Percentiles rank a stretch among this genome's conserved stretches.
Conservation (phyloP, 2,329 filamentous ascomycete species). For the Sporothrix variecibatus region DNA sequence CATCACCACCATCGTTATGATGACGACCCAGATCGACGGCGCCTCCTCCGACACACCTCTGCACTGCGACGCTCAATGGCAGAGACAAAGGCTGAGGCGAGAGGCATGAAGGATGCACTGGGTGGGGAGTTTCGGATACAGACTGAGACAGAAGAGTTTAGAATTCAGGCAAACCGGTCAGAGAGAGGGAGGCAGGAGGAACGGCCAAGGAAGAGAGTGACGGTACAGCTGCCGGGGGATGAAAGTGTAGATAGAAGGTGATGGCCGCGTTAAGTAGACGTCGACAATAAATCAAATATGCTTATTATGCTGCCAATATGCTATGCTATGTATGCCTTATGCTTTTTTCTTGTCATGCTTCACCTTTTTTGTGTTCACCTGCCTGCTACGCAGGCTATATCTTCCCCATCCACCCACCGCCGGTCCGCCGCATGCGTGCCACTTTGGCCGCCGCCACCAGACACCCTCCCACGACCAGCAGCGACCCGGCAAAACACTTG, state of each 20-base stretch:
- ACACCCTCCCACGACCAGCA: constrained; percentile 40
- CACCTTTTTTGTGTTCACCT: background rate
- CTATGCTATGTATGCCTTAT: background rate
- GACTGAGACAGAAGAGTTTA: background rate
- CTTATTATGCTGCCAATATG: too few relatives aligned
- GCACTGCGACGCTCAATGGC: constrained; percentile 20
- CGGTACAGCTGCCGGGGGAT: background rate
- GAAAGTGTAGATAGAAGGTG: background rate
- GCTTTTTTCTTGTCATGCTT: background rate
- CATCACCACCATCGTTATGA: background rate
- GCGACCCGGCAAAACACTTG: constrained; percentile 53
- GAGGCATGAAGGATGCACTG: background rate
- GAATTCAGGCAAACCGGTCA: too few relatives aligned
- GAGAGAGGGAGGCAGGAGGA: background rate
- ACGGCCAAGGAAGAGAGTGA: background rate
- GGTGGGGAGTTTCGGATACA: background rate
- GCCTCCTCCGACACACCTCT: background rate
- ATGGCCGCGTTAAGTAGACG: background rate
- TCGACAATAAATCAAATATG: too few relatives aligned
- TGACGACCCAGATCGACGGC: background rate
- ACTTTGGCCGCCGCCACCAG: constrained; percentile 27
- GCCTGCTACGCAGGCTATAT: background rate
- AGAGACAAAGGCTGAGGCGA: constrained; percentile 3
- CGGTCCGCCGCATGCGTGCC: constrained; percentile 24
- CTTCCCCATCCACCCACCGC: background rate